Base-by-base conservation (phyloP, 2,329 filamentous ascomycete species). In the Orbilia brochopaga region DNA sequence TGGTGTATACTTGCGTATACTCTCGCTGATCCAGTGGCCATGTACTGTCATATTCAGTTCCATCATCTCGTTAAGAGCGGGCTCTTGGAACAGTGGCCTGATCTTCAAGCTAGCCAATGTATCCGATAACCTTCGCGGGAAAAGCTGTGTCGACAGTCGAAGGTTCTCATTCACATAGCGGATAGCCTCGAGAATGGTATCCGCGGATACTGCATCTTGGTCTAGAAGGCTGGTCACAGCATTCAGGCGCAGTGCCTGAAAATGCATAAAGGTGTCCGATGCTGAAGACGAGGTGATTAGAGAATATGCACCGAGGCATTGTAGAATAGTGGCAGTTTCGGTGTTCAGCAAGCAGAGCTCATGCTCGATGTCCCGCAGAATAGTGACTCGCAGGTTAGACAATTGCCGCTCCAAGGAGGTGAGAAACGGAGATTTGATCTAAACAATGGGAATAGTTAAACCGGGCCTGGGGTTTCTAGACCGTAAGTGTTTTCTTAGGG, bases 1-100 rank as follows among this genome's bases (percentile, higher is more conserved):
- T 1, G 86, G 87, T 1, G 84, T 87, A 75, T 88, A 89, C 53
- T 85, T 85, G n/a, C 81, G 83, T 52, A 88, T 83, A 62, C 88
- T 85, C 0, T 84, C 81, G 7, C 84, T 80, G n/a, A 88, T 82
- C 83, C 86, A 88, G 10, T 81, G 80, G 44, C 83, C 83, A 73
- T 87, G 81, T 13, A 87, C 79, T 69, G 87, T 85, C 42, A 89
- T 79, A 55, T 84, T 83, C 5, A 88, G 78, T 54, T 85, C 85
- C 46, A 83, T 79, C 1, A 87, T 76, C 0, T 78, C 77, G 32
- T 80, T 80, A 8, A 88, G 79, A 19, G 84, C 83, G 0, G 79
- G 77, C 74, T 87, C 85, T 27, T 82, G 80, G 10, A 88, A 79
- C 15, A 89, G 78, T 0, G 86, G 83, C 15, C 81, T 81, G 15